Conservation (phyloP, 225 moss, liverwort and hornwort genomes). For the Straminergon stramineum region DNA sequence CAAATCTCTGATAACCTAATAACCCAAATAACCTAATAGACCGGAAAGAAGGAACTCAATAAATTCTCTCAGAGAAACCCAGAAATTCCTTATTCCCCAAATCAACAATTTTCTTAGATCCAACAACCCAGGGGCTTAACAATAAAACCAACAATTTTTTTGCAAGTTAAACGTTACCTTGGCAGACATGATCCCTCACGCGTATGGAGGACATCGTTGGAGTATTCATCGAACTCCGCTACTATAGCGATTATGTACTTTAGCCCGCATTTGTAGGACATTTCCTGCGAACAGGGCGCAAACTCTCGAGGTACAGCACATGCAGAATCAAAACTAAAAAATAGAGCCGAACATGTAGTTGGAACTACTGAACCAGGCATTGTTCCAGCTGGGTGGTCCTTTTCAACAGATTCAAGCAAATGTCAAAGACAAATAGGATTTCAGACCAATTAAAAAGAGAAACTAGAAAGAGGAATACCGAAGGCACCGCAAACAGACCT, state of each 20-base stretch:
- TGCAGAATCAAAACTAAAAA: not conserved
- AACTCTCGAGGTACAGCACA: not conserved
- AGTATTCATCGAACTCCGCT: constrained; percentile 91
- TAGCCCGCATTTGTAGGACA: constrained; percentile 58
- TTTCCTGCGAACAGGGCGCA: constrained; percentile 44
- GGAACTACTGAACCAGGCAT: not conserved
- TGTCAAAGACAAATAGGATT: not conserved
- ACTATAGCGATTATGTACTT: constrained; percentile 66
- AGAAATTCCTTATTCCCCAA: not conserved
- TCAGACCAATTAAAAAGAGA: not conserved
- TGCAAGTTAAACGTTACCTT: constrained; percentile 33
- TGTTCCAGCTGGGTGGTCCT: not conserved
- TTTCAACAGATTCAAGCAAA: not conserved
- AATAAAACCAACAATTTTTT: not conserved
- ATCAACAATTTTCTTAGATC: not conserved
- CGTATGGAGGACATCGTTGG: constrained; percentile 65
- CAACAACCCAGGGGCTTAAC: not conserved
- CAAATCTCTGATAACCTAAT: not conserved
- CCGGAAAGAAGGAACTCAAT: not conserved
- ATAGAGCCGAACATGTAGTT: not conserved
- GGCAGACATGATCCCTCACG: constrained; percentile 78
- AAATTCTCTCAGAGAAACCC: not conserved
- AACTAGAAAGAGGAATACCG: not conserved
- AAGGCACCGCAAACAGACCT: constrained; percentile 45
- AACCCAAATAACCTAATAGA: not conserved